A percentile compares a stretch with the other conserved stretches of the same genome.
Conservation (phyloP, 202 grass and related monocot species). For the Eragrostis tef region DNA sequence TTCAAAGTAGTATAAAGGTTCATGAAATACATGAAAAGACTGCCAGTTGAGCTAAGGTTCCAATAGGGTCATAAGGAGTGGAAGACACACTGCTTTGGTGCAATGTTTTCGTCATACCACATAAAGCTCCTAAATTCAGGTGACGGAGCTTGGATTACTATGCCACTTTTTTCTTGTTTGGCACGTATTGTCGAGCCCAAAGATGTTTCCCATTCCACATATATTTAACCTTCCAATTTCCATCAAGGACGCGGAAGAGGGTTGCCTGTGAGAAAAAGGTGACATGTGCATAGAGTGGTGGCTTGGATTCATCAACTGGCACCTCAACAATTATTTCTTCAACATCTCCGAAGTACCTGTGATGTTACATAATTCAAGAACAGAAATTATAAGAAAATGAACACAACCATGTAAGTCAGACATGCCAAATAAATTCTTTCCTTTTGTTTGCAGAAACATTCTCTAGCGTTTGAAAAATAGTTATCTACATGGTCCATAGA, state of each 20-base stretch:
- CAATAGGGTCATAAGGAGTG: not conserved
- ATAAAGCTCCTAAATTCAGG: not conserved
- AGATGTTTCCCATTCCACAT: slow-evolving; percentile 56
- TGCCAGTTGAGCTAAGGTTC: not conserved
- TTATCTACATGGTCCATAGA: not conserved
- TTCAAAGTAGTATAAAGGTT: not conserved
- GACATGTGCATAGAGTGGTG: slow-evolving; percentile 60
- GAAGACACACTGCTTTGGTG: not conserved
- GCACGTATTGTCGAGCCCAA: slow-evolving; percentile 64
- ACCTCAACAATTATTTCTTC: slow-evolving; percentile 56
- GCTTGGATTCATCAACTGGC: slow-evolving; percentile 32
- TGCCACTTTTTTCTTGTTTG: slow-evolving; percentile 48
- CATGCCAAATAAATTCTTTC: not conserved
- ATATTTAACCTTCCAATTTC: slow-evolving; percentile 50
- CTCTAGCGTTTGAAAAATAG: not conserved
- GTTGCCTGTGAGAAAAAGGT: slow-evolving; percentile 50
- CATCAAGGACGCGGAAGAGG: slow-evolving; percentile 44
- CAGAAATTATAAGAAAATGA: not conserved
- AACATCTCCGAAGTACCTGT: slow-evolving; percentile 59
- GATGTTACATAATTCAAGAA: slow-evolving; percentile 10
- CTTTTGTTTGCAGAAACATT: not conserved
- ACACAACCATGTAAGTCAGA: not conserved
- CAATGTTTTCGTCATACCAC: not conserved
- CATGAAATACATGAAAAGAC: not conserved
- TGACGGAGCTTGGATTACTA: not conserved